Evolutionary conservation across 2,329 filamentous ascomycete species (phyloP).

Genomic region (Cyclaneusma minus): DNA sequence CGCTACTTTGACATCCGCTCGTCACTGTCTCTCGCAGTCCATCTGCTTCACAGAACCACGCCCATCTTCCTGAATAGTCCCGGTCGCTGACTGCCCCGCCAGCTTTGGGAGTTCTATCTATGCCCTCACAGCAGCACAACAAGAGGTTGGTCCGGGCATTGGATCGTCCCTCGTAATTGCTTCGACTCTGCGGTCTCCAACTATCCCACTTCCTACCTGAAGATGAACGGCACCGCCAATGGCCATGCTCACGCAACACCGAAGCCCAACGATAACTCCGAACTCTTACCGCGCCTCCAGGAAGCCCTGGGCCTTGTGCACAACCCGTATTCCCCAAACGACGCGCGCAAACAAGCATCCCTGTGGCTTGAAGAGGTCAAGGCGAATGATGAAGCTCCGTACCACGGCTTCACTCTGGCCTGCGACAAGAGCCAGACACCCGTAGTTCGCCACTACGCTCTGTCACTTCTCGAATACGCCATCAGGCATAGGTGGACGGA

Average conservation of each 20-base stretch:
- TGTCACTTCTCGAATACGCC: slow-evolving; percentile 80
- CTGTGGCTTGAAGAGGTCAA: slow-evolving; percentile 78
- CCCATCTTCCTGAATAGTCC: too few relatives aligned
- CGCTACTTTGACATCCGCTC: too few relatives aligned
- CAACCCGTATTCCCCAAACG: slow-evolving; percentile 64
- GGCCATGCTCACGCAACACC: slow-evolving; percentile 4
- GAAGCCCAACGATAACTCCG: slow-evolving; percentile 18
- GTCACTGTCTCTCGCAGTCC: too few relatives aligned
- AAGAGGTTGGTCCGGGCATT: too few relatives aligned
- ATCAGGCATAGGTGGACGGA: slow-evolving; percentile 74
- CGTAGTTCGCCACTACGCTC: slow-evolving; percentile 81
- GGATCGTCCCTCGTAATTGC: too few relatives aligned
- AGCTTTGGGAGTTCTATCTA: too few relatives aligned
- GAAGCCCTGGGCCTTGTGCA: slow-evolving; percentile 81
- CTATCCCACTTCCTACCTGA: too few relatives aligned
- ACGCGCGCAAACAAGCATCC: slow-evolving; percentile 68
- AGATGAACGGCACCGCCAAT: slow-evolving; percentile 9
- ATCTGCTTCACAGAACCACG: too few relatives aligned
- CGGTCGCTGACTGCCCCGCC: too few relatives aligned
- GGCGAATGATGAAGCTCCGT: slow-evolving; percentile 59
- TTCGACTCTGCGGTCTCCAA: too few relatives aligned
- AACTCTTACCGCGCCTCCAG: slow-evolving; percentile 52
- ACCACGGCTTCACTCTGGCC: slow-evolving; percentile 73
- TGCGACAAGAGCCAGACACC: slow-evolving; percentile 59
- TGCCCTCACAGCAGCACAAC: too few relatives aligned